Evolutionary conservation across 352 stramenopile genomes (phyloP), one percentile per base, ranked within the genome.

Genomic region (Pseudoperonospora humuli): DNA sequence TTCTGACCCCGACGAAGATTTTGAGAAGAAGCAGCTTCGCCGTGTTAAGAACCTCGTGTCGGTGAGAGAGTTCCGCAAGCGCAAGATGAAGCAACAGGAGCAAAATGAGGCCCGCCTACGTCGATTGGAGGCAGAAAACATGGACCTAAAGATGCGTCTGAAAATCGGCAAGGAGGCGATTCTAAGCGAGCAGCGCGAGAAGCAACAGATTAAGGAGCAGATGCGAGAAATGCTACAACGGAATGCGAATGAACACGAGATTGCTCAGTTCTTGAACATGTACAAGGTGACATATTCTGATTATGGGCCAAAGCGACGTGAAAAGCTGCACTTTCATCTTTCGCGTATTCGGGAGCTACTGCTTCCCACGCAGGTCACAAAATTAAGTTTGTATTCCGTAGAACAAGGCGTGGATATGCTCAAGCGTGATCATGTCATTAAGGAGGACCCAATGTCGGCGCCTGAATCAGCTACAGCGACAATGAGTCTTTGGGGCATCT

Each of bases 251-350:
- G 74, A 86, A 46, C 68, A 80, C 25, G 76, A 86, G 50, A 75
- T 89, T 39, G 76, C 74, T 39, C 67, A 68, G 38, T 89, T 86
- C 43, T 61, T 89, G 20, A 80, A 89, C 45, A 80, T 85, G 70
- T 89, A 89, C 63, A 84, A 84, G 57, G 59, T 83, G 37, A 86
- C 72, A 32, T 86, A 89, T 62, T 84, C 73, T 36, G 76, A 89
- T 54, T 89, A 86, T 42, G 76, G 76, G 3, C 73, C 72, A 3
- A 84, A 84, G 50, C 67, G 76, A 40, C 66, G 67, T 2, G 76
- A 86, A 35, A 85, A 84, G 44, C 54, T 89, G 36, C 63, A 73
- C 29, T 89, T 85, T 63, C 76, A 89, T 48, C 44, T 86, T 26
- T 67, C 65, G 11, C 64, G 73, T 35, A 85, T 89, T 41, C 67